These are phyloP conservation scores for Carpinus viminea DNA, from an alignment of 306 rosid species.

Conservation along the genomic window DNA sequence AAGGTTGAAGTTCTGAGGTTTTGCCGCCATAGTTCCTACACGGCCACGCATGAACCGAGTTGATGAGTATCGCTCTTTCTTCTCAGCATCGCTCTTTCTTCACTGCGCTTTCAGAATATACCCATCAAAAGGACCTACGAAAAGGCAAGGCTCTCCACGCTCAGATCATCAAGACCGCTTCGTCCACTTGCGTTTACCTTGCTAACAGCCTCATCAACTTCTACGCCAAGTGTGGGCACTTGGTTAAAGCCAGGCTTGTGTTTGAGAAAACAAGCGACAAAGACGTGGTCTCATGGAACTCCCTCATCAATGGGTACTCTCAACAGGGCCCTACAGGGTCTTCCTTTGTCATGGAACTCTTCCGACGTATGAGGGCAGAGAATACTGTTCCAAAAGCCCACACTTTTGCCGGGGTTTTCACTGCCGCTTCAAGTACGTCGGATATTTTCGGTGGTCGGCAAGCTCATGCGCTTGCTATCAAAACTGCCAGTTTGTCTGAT, in stretches of 20 bases:
- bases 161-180: conserved; percentile 42
- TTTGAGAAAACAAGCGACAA: conserved; percentile 43
- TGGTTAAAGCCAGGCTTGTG: conserved; percentile 43
- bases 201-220: conserved; percentile 62
- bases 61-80: conserved; percentile 35
- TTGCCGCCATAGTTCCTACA: background rate
- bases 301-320: conserved; percentile 72
- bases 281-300: conserved; percentile 79
- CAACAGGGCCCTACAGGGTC: conserved; percentile 36
- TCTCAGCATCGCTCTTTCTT: conserved; percentile 32
- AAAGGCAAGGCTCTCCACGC: conserved; percentile 61
- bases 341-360: conserved; percentile 47
- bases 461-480: conserved; percentile 56
- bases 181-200: conserved; percentile 33
- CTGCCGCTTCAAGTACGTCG: conserved; percentile 44
- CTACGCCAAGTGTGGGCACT: conserved; percentile 55
- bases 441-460: conserved; percentile 45
- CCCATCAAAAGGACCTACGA: conserved; percentile 38
- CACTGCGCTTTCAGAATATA: conserved; percentile 30
- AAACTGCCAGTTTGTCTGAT: conserved; percentile 45
- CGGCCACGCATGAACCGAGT: conserved; percentile 8
- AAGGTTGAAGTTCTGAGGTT: background rate
- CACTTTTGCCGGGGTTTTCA: conserved; percentile 64
- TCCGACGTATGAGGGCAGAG: conserved; percentile 48
- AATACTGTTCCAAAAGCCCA: conserved; percentile 55